These are phyloP conservation scores for Boletales sp. DNA, from an alignment of 768 basidiomycete species.

Conservation along the genomic window DNA sequence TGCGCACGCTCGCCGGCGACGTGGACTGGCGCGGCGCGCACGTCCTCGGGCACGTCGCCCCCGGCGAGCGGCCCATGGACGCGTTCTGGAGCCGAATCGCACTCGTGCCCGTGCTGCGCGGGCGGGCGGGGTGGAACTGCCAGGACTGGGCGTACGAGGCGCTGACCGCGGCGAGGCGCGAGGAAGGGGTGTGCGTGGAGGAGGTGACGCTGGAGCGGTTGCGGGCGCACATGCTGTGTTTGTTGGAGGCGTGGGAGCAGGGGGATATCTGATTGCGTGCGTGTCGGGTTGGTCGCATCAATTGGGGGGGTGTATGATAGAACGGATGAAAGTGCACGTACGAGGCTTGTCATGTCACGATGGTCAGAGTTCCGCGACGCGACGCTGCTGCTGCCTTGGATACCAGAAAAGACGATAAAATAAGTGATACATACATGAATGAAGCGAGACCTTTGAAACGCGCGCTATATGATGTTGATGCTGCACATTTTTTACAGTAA, in stretches of 20 bases:
- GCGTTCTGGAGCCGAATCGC: slow-evolving; percentile 12
- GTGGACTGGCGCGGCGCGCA: slow-evolving; percentile 23
- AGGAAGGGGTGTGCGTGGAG: slow-evolving; percentile 9
- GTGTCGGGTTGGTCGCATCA: too few relatives aligned
- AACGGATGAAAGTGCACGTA: too few relatives aligned
- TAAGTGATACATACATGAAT: too few relatives aligned
- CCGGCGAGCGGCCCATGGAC: slow-evolving; percentile 1
- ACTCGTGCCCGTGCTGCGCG: slow-evolving; percentile 12
- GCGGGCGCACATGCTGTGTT: slow-evolving; percentile 2
- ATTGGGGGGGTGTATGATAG: too few relatives aligned
- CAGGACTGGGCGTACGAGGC: slow-evolving; percentile 29
- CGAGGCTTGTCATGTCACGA: too few relatives aligned
- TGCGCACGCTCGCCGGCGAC: neutral
- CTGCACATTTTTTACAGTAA: too few relatives aligned
- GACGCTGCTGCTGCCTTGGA: too few relatives aligned
- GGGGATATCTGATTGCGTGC: slow-evolving; percentile 15
- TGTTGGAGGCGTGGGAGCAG: slow-evolving; percentile 28
- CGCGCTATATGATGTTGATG: too few relatives aligned
- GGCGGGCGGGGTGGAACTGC: slow-evolving; percentile 22
- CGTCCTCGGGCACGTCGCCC: slow-evolving; percentile 17
- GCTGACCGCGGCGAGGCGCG: slow-evolving; percentile 4
- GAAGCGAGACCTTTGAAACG: too few relatives aligned
- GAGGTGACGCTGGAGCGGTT: slow-evolving; percentile 12
- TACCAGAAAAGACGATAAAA: too few relatives aligned
- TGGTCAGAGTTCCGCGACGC: too few relatives aligned